Evolutionary conservation across 352 stramenopile species (phyloP), one percentile per base, ranked within the genome.

Genomic region (Globisporangium irregulare): DNA sequence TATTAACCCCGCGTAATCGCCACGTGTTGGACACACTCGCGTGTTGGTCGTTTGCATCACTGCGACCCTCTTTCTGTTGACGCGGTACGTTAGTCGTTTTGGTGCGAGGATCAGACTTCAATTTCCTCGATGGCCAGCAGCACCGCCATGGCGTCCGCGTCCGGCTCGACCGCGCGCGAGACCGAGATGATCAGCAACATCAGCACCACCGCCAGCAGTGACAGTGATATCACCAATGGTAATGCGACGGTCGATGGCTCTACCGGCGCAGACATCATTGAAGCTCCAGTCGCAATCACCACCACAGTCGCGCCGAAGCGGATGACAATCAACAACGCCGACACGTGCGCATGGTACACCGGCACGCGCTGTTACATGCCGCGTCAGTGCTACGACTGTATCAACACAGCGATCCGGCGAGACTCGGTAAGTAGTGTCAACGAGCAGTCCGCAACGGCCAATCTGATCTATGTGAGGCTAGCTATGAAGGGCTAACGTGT

Each of bases 331-430:
- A 64, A 72, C 34, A 32, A 15, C n/a, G 46, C 15, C 24, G 67
- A 72, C 53, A 61, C 59, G 4, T 72, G 67, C 54, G 36, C 53
- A 2, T 72, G 67, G 67, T 72, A 72, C 53, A 29, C 25, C 1
- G 59, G 59, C 20, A 34, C 36, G 15, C 59, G 61, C 36, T 72
- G 67, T 27, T 68, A 59, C n/a, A 62, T 57, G 61, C 67, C 62
- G 25, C 67, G 67, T 29, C 38, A 62, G 41, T 72, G 67, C 51
- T 72, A 68, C 61, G 67, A 72, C 53, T 72, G 67, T 32, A 15
- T 72, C 38, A 72, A 72, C 58, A 22, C 59, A 20, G 65, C 58
- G 25, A 20, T 70, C n/a, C 24, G 22, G 12, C 60, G 41, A 10
- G 48, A 70, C 27, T 20, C 38, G 29, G 64, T 65, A 5, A 58